These are phyloP conservation scores for Rhizophora apiculata DNA, from an alignment of 345 rosid genomes.

Conservation along the genomic window DNA sequence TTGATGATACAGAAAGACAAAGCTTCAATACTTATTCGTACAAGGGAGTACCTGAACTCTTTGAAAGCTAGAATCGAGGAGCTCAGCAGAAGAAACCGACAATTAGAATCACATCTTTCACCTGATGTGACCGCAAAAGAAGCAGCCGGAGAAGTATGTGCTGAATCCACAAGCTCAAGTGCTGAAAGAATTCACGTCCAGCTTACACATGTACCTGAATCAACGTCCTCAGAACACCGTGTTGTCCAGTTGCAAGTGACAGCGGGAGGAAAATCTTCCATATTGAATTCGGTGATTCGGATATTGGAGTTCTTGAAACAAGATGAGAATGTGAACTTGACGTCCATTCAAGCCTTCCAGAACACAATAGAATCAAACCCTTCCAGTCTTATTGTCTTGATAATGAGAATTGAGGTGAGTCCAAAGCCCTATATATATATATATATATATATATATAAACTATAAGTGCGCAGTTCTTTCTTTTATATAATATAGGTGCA, in stretches of 20 bases:
- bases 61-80: slow-evolving; percentile 51
- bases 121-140: slow-evolving; percentile 1
- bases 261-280: slow-evolving; percentile 38
- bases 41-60: slow-evolving; percentile 50
- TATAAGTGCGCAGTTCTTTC: neutral
- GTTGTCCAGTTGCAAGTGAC: slow-evolving; percentile 45
- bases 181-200: slow-evolving; percentile 38
- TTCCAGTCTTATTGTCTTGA: slow-evolving; percentile 35
- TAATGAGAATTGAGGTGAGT: slow-evolving; percentile 58
- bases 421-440: neutral
- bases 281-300: slow-evolving; percentile 38
- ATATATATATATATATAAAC: neutral
- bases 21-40: slow-evolving; percentile 52
- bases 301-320: slow-evolving; percentile 62
- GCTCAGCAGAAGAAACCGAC: slow-evolving; percentile 39
- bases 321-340: slow-evolving; percentile 41
- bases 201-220: slow-evolving; percentile 32
- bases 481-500: neutral
- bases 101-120: slow-evolving; percentile 42
- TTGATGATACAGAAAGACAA: slow-evolving; percentile 55
- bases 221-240: slow-evolving; percentile 41
- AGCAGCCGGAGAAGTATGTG: slow-evolving; percentile 22
- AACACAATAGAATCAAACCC: slow-evolving; percentile 21
- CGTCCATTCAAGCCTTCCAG: slow-evolving; percentile 51
- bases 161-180: neutral